Conservation (phyloP, 768 basidiomycete genomes). For the Suillus placidus region DNA sequence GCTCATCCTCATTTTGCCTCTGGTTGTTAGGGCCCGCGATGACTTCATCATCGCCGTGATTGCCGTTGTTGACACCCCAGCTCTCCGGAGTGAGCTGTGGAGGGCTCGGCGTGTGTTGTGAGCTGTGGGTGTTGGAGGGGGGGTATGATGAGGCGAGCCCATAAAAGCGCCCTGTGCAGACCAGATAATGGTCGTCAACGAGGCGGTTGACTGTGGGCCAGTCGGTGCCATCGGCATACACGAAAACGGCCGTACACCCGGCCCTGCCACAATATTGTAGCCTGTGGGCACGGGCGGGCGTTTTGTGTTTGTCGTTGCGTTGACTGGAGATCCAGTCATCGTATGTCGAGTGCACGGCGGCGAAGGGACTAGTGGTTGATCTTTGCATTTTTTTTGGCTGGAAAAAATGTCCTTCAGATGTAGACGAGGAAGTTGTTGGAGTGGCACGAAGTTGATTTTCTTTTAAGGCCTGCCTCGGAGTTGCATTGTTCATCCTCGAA, state of each 20-base stretch:
- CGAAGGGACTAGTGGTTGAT: neutral
- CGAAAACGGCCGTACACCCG: conserved; percentile 24
- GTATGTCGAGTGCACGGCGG: conserved; percentile 6
- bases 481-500: neutral
- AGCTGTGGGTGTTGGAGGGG: neutral
- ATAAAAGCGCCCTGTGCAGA: conserved; percentile 19
- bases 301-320: neutral
- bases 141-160: neutral
- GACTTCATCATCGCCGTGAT: neutral
- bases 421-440: neutral
- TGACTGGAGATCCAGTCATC: conserved; percentile 10
- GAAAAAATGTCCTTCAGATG: neutral
- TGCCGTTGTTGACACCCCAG: neutral
- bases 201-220: conserved; percentile 31
- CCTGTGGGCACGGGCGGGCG: neutral
- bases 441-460: neutral
- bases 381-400: neutral
- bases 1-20: conserved; percentile 31
- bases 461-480: neutral
- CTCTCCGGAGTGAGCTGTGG: too few relatives aligned
- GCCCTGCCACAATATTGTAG: conserved; percentile 20
- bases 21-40: conserved; percentile 24
- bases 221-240: conserved; percentile 25
- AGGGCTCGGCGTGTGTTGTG: too few relatives aligned
- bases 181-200: conserved; percentile 27